phyloP scores from a whole-genome alignment of 2,329 filamentous ascomycete species.

The Penicillium sp. region DNA sequence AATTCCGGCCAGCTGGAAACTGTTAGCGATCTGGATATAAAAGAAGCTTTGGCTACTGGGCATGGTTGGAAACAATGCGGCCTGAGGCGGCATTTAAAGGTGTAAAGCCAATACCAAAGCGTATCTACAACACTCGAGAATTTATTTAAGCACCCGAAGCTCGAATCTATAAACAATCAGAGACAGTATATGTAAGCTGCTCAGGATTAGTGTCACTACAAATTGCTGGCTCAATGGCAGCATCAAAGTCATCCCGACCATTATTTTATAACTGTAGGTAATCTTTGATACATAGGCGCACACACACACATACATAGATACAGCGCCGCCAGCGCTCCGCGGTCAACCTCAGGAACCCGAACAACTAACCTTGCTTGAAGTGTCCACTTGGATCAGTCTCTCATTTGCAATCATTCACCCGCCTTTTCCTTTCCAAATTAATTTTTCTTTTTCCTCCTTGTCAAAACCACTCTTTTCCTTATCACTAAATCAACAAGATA shows the following conservation, averaged over 20 bases:
- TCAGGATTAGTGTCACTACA: too few species aligned
- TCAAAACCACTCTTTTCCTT: neutral
- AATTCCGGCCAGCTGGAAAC: too few species aligned
- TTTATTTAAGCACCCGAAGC: too few species aligned
- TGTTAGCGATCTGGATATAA: too few species aligned
- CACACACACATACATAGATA: neutral
- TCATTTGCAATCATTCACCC: constrained; percentile 1
- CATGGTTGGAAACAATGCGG: too few species aligned
- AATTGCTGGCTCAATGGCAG: too few species aligned
- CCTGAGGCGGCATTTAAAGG: neutral
- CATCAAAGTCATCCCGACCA: too few species aligned
- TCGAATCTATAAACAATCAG: too few species aligned
- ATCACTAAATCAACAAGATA: neutral
- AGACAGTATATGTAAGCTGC: too few species aligned
- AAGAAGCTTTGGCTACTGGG: too few species aligned
- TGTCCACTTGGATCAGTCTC: constrained; percentile 13
- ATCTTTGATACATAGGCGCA: neutral
- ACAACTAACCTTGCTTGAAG: neutral
- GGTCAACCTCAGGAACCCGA: neutral
- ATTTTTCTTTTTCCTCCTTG: neutral
- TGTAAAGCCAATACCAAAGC: too few species aligned
- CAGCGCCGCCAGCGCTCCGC: constrained; percentile 3
- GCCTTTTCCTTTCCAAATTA: constrained; percentile 13
- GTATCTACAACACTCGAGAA: too few species aligned
- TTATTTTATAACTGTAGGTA: neutral